These are phyloP conservation scores for Diaporthe sp. DNA, from an alignment of 2,329 filamentous ascomycete genomes.

Conservation along the genomic window DNA sequence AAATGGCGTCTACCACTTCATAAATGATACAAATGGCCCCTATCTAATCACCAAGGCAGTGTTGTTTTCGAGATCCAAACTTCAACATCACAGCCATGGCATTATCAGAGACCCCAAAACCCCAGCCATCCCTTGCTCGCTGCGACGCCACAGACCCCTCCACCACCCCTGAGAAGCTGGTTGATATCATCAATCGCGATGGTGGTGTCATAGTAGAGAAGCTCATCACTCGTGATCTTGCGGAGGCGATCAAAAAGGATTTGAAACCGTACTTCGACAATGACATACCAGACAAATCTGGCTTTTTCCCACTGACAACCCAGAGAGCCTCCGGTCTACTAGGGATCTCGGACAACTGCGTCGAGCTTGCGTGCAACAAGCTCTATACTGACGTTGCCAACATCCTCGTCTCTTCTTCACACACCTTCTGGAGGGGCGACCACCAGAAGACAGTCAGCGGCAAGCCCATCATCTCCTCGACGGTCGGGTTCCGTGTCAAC, in stretches of 20 bases:
- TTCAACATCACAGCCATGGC: neutral
- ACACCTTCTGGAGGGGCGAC: conserved; percentile 13
- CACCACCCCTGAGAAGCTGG: neutral
- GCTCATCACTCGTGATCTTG: conserved; percentile 14
- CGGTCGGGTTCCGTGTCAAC: conserved; percentile 1
- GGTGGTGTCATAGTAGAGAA: conserved; percentile 23
- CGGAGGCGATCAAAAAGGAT: neutral
- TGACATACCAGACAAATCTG: conserved; percentile 11
- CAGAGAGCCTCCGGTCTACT: neutral
- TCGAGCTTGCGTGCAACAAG: conserved; percentile 19
- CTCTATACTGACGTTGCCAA: conserved; percentile 16
- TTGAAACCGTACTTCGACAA: neutral
- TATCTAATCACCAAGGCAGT: neutral
- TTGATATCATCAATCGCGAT: conserved; percentile 13
- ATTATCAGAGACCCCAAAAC: neutral
- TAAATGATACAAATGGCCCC: neutral
- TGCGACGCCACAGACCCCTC: conserved; percentile 2
- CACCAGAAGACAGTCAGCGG: conserved; percentile 15
- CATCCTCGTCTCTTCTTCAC: neutral
- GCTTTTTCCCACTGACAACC: conserved; percentile 1
- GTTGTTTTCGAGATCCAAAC: neutral
- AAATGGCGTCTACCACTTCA: too few species aligned
- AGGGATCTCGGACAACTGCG: conserved; percentile 14
- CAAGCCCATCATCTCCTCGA: conserved; percentile 22
- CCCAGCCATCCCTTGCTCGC: neutral